phyloP scores from a whole-genome alignment of 805 yeast genomes.

The Priceomyces medius region DNA sequence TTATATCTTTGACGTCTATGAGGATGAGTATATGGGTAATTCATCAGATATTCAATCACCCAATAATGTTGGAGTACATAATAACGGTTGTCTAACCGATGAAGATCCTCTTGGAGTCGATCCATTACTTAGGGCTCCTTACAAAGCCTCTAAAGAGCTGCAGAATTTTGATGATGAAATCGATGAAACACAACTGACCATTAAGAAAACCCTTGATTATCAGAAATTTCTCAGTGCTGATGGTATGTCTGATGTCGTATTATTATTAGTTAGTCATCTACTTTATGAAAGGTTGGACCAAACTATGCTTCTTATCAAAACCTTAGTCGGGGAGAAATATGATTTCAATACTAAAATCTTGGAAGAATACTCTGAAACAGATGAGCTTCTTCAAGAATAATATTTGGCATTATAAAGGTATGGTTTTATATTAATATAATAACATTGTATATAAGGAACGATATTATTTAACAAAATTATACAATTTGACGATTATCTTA shows the following conservation, averaged over 20 bases:
- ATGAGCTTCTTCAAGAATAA: not conserved
- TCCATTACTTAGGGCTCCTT: not conserved
- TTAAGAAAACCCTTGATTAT: conserved; percentile 22
- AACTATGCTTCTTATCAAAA: conserved; percentile 25
- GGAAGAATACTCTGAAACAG: conserved; percentile 3
- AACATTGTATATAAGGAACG: no score
- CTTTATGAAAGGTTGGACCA: conserved; percentile 31
- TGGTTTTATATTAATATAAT: no score
- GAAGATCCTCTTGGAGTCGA: not conserved
- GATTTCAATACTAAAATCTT: conserved; percentile 16
- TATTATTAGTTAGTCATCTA: conserved; percentile 28
- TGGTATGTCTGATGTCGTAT: conserved; percentile 28
- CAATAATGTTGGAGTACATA: not conserved
- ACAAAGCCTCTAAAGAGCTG: not conserved
- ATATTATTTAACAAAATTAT: no score
- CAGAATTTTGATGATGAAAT: not conserved
- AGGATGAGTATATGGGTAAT: not conserved
- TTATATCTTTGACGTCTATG: conserved; percentile 12
- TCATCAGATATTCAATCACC: not conserved
- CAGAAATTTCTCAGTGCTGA: conserved; percentile 27
- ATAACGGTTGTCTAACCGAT: not conserved
- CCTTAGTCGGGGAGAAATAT: conserved; percentile 36
- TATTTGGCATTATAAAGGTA: no score
- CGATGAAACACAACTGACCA: conserved; percentile 13
- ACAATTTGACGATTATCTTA: conserved; percentile 30